Evolutionary conservation across 345 rosid genomes (phyloP), one percentile per base, ranked within the genome.

Genomic region (Eutrema yunnanense): DNA sequence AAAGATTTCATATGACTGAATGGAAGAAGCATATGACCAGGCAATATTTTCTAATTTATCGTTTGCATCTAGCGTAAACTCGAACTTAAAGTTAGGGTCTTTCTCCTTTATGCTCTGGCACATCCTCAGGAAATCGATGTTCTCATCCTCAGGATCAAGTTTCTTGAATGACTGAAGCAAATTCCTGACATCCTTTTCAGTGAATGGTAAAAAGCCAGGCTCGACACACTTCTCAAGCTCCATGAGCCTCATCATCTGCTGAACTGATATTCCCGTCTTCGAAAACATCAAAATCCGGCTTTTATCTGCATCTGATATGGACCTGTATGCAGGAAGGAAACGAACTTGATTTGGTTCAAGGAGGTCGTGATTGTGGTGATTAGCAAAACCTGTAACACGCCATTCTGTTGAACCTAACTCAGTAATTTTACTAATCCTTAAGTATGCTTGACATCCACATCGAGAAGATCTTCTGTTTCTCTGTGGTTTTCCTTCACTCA

Each of bases 201-300:
- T 94, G 69, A 94, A 94, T 0, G 96, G 92, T 69, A 94, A 82
- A 73, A 89, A 89, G 27, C 98, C 98, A 30, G 97, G 97, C 82
- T 91, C 98, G 60, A 94, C 90, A 59, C 97, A 89, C 79, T 87
- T 94, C 83, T 94, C 96, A 69, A 94, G 97, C 82, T 94, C 98
- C 98, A 94, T 83, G 60, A 94, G 87, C 85, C 90, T 86, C 94
- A 94, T 89, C 98, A 94, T 94, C 82, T 94, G 98, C 84, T 94
- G 98, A 60, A 94, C 92, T 1, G 98, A 84, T 61, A 94, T 94
- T 61, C 96, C 96, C 0, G 98, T 94, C 83, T 90, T 90, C 10
- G 98, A 96, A 89, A 94, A 94, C 96, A 94, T 91, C 55, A 94
- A 85, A 66, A 94, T 87, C 40, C 97, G 78, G 80, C 87, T 94